Percentiles rank a stretch among this genome's conserved stretches.
phyloP scores from a whole-genome alignment of 495 filamentous ascomycete species.

The Penicillium cosmopolitanum region DNA sequence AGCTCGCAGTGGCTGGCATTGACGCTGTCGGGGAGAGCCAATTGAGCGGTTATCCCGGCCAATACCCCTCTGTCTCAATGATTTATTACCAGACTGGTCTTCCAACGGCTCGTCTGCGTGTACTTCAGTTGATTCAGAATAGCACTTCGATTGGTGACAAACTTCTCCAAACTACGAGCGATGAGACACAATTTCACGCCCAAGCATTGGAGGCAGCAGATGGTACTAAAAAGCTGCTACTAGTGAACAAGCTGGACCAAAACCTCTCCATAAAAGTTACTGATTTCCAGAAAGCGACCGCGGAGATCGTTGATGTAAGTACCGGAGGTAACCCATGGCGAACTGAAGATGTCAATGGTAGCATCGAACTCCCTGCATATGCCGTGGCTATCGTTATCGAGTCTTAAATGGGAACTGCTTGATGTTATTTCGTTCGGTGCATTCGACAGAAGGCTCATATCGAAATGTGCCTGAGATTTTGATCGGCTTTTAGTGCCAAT shows the following conservation, averaged over 20 bases:
- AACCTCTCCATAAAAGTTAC: neutral
- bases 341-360: conserved; percentile 5
- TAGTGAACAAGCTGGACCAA: conserved; percentile 6
- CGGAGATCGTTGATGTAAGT: conserved; percentile 3
- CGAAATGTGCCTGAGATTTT: too few species aligned
- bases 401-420: neutral
- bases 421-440: too few species aligned
- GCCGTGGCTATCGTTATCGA: conserved; percentile 6
- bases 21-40: conserved; percentile 14
- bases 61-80: conserved; percentile 17
- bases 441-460: too few species aligned
- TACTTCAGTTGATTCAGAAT: conserved; percentile 7
- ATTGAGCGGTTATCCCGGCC: conserved; percentile 15
- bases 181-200: neutral
- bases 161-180: neutral
- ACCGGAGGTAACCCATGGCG: conserved; percentile 2
- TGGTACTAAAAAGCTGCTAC: conserved; percentile 6
- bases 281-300: neutral
- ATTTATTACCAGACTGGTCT: conserved; percentile 11
- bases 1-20: conserved; percentile 9
- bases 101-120: conserved; percentile 9
- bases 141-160: neutral
- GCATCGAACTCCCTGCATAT: conserved; percentile 5
- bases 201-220: neutral
- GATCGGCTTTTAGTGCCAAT: too few species aligned